Evolutionary conservation across 805 yeast genomes (phyloP).

Genomic region (Candida lessepsii): DNA sequence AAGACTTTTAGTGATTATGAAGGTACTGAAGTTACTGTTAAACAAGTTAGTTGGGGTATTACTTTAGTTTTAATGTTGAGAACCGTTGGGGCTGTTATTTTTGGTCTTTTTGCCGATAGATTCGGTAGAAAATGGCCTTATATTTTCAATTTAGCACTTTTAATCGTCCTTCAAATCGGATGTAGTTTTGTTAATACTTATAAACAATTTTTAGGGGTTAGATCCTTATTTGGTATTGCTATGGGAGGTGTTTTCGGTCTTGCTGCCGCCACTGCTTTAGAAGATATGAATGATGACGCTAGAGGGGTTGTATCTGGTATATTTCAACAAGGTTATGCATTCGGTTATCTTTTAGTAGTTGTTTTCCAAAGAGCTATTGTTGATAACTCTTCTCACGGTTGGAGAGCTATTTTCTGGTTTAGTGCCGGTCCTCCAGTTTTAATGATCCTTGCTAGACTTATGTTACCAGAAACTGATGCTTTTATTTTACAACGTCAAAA

Average conservation of each 20-base stretch:
- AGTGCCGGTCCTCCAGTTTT: slow-evolving; percentile 55
- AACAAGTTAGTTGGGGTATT: slow-evolving; percentile 62
- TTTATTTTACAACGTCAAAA: slow-evolving; percentile 40
- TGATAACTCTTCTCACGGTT: slow-evolving; percentile 44
- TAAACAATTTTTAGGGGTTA: slow-evolving; percentile 56
- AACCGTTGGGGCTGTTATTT: slow-evolving; percentile 62
- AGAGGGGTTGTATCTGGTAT: slow-evolving; percentile 63
- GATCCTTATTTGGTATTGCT: slow-evolving; percentile 59
- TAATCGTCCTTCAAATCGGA: slow-evolving; percentile 58
- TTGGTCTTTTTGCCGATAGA: slow-evolving; percentile 56
- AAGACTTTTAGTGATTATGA: slow-evolving; percentile 26
- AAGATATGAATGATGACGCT: slow-evolving; percentile 52
- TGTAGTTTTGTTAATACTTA: slow-evolving; percentile 60
- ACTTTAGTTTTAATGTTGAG: slow-evolving; percentile 68
- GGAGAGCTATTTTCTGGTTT: slow-evolving; percentile 71
- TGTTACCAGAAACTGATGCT: slow-evolving; percentile 47
- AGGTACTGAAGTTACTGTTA: slow-evolving; percentile 34
- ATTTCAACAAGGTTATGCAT: slow-evolving; percentile 78
- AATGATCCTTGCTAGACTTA: slow-evolving; percentile 32
- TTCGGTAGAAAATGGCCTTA: slow-evolving; percentile 62
- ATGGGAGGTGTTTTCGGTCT: slow-evolving; percentile 59
- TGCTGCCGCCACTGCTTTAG: slow-evolving; percentile 53
- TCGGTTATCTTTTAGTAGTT: slow-evolving; percentile 66
- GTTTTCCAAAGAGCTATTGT: slow-evolving; percentile 64
- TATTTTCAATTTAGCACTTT: slow-evolving; percentile 42